Conservation (phyloP, 2,329 filamentous ascomycete species). For the Bipolaris sorokiniana region DNA sequence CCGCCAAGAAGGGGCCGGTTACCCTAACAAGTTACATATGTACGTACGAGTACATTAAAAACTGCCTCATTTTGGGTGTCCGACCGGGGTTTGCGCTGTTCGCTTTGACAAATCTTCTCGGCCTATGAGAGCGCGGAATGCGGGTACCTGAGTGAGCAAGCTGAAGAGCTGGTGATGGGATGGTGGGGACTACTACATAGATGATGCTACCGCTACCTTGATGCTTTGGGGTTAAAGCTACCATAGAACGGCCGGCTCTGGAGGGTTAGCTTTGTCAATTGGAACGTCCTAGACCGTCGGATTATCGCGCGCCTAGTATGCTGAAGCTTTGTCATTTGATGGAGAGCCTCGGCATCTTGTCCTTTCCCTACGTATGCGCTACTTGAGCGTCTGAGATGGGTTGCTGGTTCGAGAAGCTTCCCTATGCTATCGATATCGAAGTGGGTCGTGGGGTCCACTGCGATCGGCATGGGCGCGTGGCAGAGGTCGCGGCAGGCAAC, state of each 20-base stretch:
- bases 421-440: neutral
- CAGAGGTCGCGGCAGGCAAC: neutral
- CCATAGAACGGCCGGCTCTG: neutral
- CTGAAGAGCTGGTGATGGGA: neutral
- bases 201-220: neutral
- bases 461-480: neutral
- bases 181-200: neutral
- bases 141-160: conserved; percentile 10
- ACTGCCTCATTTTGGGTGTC: too few relatives aligned
- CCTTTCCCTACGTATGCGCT: too few relatives aligned
- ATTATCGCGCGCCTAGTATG: neutral
- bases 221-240: neutral
- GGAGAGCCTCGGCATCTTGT: too few relatives aligned
- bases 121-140: conserved; percentile 12
- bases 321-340: neutral
- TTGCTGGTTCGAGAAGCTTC: conserved; percentile 5
- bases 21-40: too few relatives aligned
- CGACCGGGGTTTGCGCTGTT: neutral
- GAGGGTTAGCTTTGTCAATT: neutral
- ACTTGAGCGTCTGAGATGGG: neutral
- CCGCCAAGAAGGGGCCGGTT: too few relatives aligned
- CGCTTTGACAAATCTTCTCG: conserved; percentile 24
- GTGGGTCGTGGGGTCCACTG: neutral
- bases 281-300: neutral
- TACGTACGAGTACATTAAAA: too few relatives aligned